Percentiles rank a stretch among this genome's conserved stretches.
These are phyloP conservation scores for Ganoderma sp. DNA, from an alignment of 1,284 basidiomycete species.

Conservation along the genomic window DNA sequence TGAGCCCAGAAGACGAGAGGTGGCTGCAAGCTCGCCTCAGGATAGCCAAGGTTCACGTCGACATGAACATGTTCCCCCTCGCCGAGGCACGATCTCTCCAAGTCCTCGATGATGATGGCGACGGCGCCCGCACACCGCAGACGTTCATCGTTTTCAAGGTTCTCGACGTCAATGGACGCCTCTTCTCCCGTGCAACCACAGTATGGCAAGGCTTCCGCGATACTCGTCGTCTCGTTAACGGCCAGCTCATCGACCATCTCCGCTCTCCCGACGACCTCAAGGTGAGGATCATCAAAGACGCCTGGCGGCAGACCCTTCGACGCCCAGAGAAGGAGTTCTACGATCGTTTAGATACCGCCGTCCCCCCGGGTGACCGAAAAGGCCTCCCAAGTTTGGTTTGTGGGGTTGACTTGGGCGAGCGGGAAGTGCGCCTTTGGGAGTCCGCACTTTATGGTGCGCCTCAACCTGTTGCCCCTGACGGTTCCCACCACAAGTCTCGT, in stretches of 20 bases:
- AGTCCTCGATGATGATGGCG: not conserved
- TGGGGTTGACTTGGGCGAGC: slow-evolving; percentile 19
- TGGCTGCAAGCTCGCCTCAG: not conserved
- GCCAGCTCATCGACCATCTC: not conserved
- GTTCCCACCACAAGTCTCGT: not conserved
- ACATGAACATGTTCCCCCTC: not conserved
- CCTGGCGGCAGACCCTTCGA: slow-evolving; percentile 21
- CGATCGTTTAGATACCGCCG: slow-evolving; percentile 7
- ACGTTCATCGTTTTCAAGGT: slow-evolving; percentile 17
- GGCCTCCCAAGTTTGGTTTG: slow-evolving; percentile 13
- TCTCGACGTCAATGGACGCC: slow-evolving; percentile 20
- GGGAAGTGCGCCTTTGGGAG: slow-evolving; percentile 18
- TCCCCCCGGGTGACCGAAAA: not conserved
- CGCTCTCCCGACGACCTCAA: not conserved
- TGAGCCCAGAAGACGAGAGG: not conserved
- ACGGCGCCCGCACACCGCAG: not conserved
- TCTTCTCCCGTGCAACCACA: slow-evolving; percentile 26
- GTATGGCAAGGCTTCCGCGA: slow-evolving; percentile 9
- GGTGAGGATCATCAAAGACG: slow-evolving; percentile 27
- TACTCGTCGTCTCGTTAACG: not conserved
- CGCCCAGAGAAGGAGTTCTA: slow-evolving; percentile 22
- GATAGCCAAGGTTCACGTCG: not conserved
- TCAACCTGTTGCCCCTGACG: not conserved
- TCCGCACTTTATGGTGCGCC: not conserved
- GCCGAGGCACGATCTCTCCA: not conserved